Percentiles rank a stretch among this genome's conserved stretches.
Evolutionary conservation across 2,329 filamentous ascomycete species (phyloP).

Genomic region (Penicillium sp.): DNA sequence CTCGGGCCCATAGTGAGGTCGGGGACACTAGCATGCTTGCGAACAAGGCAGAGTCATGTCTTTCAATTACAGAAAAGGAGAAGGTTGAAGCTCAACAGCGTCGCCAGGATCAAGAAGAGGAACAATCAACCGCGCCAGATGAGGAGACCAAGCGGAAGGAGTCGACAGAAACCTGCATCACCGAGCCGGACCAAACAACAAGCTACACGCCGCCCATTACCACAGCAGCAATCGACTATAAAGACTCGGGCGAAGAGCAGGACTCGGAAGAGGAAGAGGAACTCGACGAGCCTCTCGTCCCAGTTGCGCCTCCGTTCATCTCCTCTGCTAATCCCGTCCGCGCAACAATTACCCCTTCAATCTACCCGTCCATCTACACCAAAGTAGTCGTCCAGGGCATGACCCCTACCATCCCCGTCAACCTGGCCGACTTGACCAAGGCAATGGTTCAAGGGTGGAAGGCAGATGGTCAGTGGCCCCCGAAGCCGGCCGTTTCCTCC

Average conservation of each 20-base stretch:
- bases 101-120: conserved; percentile 25
- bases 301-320: conserved; percentile 71
- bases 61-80: conserved; percentile 25
- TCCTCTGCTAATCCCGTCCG: conserved; percentile 75
- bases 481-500: conserved; percentile 50
- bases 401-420: conserved; percentile 85
- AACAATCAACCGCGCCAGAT: conserved; percentile 20
- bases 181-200: conserved; percentile 41
- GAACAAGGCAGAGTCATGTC: conserved; percentile 21
- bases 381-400: conserved; percentile 81
- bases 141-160: conserved; percentile 26
- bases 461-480: conserved; percentile 89
- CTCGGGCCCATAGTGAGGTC: conserved; percentile 5
- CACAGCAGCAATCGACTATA: conserved; percentile 18
- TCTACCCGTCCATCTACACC: conserved; percentile 83
- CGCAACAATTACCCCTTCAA: conserved; percentile 69
- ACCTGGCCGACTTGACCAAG: conserved; percentile 76
- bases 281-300: conserved; percentile 64
- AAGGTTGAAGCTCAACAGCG: conserved; percentile 14
- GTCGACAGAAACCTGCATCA: conserved; percentile 29
- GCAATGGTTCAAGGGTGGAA: conserved; percentile 91
- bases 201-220: conserved; percentile 38
- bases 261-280: conserved; percentile 30
- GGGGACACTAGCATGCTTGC: conserved; percentile 17
- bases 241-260: conserved; percentile 29